phyloP scores from a whole-genome alignment of 495 filamentous ascomycete species.

The Aspergillus ellipticus region DNA sequence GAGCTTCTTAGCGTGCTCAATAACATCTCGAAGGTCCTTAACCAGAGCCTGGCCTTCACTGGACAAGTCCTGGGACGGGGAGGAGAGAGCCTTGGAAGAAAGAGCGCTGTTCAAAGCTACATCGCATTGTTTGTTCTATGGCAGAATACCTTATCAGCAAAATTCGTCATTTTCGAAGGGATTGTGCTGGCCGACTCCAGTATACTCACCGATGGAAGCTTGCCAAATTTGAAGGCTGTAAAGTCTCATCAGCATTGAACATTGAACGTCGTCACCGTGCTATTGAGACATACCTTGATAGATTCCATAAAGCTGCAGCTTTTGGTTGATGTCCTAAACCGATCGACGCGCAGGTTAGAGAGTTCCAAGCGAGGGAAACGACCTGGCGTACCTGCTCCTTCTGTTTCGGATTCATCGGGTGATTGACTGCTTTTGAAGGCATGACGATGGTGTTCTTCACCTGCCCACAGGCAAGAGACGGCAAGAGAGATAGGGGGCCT shows the following conservation, averaged over 20 bases:
- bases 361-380: neutral
- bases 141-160: slow-evolving; percentile 8
- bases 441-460: slow-evolving; percentile 26
- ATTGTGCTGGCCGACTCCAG: neutral
- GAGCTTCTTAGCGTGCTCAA: slow-evolving; percentile 81
- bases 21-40: slow-evolving; percentile 72
- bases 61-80: slow-evolving; percentile 76
- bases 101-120: slow-evolving; percentile 84
- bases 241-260: slow-evolving; percentile 18
- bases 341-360: slow-evolving; percentile 17
- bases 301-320: slow-evolving; percentile 94
- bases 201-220: slow-evolving; percentile 78
- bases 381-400: slow-evolving; percentile 43
- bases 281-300: slow-evolving; percentile 52
- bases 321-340: slow-evolving; percentile 83
- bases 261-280: slow-evolving; percentile 10
- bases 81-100: slow-evolving; percentile 58
- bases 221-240: slow-evolving; percentile 80
- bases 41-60: slow-evolving; percentile 75
- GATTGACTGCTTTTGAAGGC: slow-evolving; percentile 54
- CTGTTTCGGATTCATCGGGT: slow-evolving; percentile 59
- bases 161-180: neutral
- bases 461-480: slow-evolving; percentile 5
- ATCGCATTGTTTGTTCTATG: slow-evolving; percentile 88
- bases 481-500: neutral